phyloP scores from a whole-genome alignment of 2,329 filamentous ascomycete species.

The Periconia digitata region DNA sequence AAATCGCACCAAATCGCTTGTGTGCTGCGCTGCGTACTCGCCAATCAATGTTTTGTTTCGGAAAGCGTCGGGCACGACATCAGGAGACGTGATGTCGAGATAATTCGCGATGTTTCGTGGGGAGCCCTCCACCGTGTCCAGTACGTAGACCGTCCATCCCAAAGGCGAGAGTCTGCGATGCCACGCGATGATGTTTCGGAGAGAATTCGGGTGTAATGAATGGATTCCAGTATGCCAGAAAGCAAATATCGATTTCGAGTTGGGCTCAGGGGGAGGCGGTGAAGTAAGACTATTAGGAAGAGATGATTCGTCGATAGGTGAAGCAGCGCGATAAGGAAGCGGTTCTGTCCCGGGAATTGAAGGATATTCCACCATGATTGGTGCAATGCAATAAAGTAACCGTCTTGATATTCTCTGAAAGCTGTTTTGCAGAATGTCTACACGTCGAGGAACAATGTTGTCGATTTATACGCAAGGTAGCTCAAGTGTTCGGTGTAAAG shows the following conservation, averaged over 20 bases:
- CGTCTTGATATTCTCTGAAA: too few species aligned
- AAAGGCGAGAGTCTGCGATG: slow-evolving; percentile 54
- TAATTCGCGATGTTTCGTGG: slow-evolving; percentile 53
- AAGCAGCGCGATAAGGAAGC: slow-evolving; percentile 2
- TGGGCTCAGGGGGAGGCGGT: slow-evolving; percentile 40
- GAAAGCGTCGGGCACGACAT: slow-evolving; percentile 55
- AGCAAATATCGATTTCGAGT: slow-evolving; percentile 60
- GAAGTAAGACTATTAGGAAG: slow-evolving; percentile 12
- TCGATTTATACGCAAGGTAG: too few species aligned
- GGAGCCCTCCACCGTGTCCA: slow-evolving; percentile 50
- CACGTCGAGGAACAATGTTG: too few species aligned
- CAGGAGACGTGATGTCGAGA: slow-evolving; percentile 49
- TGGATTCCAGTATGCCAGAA: slow-evolving; percentile 59
- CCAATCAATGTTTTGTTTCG: slow-evolving; percentile 53
- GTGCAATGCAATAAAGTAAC: too few species aligned
- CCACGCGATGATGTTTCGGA: slow-evolving; percentile 58
- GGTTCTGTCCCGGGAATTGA: slow-evolving; percentile 13
- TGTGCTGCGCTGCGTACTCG: slow-evolving; percentile 56
- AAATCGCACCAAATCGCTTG: slow-evolving; percentile 60
- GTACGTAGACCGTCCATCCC: slow-evolving; percentile 58
- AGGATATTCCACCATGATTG: slow-evolving; percentile 18
- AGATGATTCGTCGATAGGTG: background rate
- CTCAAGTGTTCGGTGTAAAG: too few species aligned
- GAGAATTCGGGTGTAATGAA: slow-evolving; percentile 54
- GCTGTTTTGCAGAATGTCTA: too few species aligned